Base-by-base conservation (phyloP, 2,329 filamentous ascomycete genomes). In the Nothophoma quercina region DNA sequence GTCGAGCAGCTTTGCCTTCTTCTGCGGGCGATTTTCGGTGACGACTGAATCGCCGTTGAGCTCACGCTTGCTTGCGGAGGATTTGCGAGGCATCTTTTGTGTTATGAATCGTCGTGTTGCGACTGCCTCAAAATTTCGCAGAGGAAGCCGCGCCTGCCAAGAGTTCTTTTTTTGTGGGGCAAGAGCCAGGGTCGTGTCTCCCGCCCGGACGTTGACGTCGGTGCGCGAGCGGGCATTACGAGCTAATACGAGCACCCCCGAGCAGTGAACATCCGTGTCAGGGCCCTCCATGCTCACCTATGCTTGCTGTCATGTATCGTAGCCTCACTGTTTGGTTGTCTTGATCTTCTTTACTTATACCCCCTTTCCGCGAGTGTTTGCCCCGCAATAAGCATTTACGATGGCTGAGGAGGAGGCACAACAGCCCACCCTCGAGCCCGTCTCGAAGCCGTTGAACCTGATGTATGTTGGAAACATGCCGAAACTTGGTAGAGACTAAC, bases 391-490 rank as follows among this genome's bases (percentile, higher is more conserved):
- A 18, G 12, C 51, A 26, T 42, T 7, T 39, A 55, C 19, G 36
- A 76, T 77, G 74, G 72, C 70, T 39, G 71, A 76, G 12, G 68
- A 72, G 42, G 50, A 68, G 25, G 55, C 66, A 29, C 53, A 57
- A 36, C 68, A 62, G 51, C 69, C 71, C 32, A 63, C 63, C 26
- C 61, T 78, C 23, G 67, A 70, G 62, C 75, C 74, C 18, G 71
- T 78, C n/a, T 69, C 65, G 28, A 71, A 65, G 57, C 75, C 76
- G 26, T 61, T 78, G 58, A 71, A 67, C 55, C 63, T 79, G 48
- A 78, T 79, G 74, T 78, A 70, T 33, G 71, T 48, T 21, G 16
- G 21, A 18, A 55, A 3, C 32, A 16, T 12, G 8, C n/a, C 10
- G 9, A 5, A 19, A 7, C 16, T 19, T 22, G 8, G 13, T 12